phyloP scores from a whole-genome alignment of 2,329 filamentous ascomycete species.

The Pseudopithomyces maydicus region DNA sequence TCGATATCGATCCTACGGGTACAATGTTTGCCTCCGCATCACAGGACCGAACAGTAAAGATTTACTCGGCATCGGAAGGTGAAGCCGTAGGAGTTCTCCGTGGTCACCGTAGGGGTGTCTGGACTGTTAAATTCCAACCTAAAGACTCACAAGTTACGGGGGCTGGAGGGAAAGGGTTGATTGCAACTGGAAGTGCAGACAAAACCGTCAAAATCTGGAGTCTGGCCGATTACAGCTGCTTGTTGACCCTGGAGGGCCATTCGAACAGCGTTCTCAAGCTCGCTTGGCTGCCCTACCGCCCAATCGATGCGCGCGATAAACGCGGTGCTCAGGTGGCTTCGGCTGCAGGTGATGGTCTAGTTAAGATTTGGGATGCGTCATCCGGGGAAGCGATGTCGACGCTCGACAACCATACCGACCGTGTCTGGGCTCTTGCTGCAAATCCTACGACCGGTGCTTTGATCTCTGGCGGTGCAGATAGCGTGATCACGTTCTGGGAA shows the following conservation, averaged over 20 bases:
- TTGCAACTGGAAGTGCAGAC: constrained; percentile 91
- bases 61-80: constrained; percentile 89
- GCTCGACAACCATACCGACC: constrained; percentile 94
- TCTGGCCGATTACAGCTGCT: constrained; percentile 86
- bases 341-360: constrained; percentile 89
- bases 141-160: constrained; percentile 65
- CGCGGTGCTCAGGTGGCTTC: constrained; percentile 76
- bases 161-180: constrained; percentile 75
- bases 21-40: constrained; percentile 94
- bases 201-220: constrained; percentile 97
- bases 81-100: constrained; percentile 89
- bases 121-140: constrained; percentile 91
- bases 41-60: constrained; percentile 95
- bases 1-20: constrained; percentile 76
- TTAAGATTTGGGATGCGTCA: constrained; percentile 94
- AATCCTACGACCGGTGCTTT: constrained; percentile 69
- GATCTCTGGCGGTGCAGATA: constrained; percentile 89
- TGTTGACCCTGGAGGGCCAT: constrained; percentile 94
- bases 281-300: constrained; percentile 72
- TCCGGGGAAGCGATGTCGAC: constrained; percentile 85
- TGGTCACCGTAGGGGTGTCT: constrained; percentile 93
- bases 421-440: constrained; percentile 87
- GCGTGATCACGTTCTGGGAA: constrained; percentile 92
- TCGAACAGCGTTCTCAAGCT: constrained; percentile 95
- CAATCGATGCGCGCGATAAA: constrained; percentile 51